phyloP scores from a whole-genome alignment of 345 rosid species.

The Raphanus raphanistrum region DNA sequence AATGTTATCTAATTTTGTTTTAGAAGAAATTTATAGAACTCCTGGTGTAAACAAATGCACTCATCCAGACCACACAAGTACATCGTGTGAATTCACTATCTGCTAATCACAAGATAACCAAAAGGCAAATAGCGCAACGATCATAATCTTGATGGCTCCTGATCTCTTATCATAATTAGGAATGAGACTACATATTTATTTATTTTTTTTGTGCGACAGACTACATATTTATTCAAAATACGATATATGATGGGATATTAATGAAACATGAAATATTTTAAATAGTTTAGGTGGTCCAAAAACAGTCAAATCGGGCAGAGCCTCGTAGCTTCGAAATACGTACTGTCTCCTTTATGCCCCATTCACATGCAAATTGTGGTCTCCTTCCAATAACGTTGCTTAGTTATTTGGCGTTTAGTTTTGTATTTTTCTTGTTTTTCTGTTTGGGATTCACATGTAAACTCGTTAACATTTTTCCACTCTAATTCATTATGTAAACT shows the following conservation, averaged over 20 bases:
- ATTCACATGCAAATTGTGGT: constrained; percentile 36
- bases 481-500: background rate
- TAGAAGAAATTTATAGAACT: no score
- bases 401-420: constrained; percentile 33
- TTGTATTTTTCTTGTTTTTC: constrained; percentile 4
- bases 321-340: constrained; percentile 23
- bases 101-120: background rate
- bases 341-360: constrained; percentile 30
- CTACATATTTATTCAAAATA: background rate
- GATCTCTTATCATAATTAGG: background rate
- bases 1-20: no score
- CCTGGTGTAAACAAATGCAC: no score
- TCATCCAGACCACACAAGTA: no score
- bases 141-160: background rate
- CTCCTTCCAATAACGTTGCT: constrained; percentile 28
- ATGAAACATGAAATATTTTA: background rate
- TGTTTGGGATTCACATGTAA: background rate
- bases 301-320: constrained; percentile 23
- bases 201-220: no score
- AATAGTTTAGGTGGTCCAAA: background rate
- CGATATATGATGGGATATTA: background rate
- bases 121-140: background rate
- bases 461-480: constrained; percentile 31
- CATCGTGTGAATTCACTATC: background rate
- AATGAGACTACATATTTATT: background rate